Evolutionary conservation across 2,329 filamentous ascomycete species (phyloP), one percentile per base, ranked within the genome.

Genomic region (Aspergillus unguis): DNA sequence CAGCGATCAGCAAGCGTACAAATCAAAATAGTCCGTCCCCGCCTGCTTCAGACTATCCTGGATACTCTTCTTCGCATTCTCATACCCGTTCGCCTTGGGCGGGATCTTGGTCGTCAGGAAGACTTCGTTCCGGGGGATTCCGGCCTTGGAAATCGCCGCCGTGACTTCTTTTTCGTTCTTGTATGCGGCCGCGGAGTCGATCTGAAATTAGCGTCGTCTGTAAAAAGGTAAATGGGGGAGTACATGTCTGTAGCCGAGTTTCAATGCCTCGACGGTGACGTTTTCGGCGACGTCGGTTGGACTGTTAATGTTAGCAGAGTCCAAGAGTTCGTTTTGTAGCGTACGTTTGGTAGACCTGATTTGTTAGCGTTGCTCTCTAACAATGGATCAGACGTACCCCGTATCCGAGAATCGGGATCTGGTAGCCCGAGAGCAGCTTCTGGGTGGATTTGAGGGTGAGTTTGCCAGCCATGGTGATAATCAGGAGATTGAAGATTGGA

Each of bases 21-120:
- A 77, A 62, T 90, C 85, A 57, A 88, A 78, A 67, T 88, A 89
- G 25, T 77, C 80, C 4, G 88, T 80, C 0, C 85, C 82, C 54
- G 83, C 78, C 56, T 83, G 77, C 48, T 77, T 71, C 25, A 92
- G 73, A 11, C 85, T 87, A 48, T 79, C 74, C 58, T 85, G 73
- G 58, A 95, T 79, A 58, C 85, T 80, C 11, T 77, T 76, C 67
- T 84, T 85, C 25, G 87, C 80, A 52, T 76, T 80, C 10, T 85
- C 79, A 63, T 92, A 94, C 56, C 77, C 78, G 64, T 83, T 76
- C 2, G 65, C 58, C 9, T 65, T 70, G 2, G 76, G 72, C 3
- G 79, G 79, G 6, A 85, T 76, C 64, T 86, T 86, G 55, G 78
- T 82, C 5, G 83, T 85, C 67, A 83, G 85, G 72, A 85, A 86